Evolutionary conservation across 805 yeast genomes (phyloP), one percentile per base, ranked within the genome.

Genomic region (Kodamaea nitidulidarum): DNA sequence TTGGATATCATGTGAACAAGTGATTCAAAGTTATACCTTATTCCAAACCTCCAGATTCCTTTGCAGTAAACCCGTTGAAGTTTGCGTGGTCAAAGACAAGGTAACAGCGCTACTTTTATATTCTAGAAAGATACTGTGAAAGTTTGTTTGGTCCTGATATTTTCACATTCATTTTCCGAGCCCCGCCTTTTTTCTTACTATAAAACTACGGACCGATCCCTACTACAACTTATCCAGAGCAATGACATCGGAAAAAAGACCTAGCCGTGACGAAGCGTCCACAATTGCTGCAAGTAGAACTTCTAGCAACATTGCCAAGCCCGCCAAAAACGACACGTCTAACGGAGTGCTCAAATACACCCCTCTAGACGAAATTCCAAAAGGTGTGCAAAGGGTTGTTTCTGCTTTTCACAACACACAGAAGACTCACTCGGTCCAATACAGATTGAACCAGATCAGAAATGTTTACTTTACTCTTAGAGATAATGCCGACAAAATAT

Each of bases 211-310:
- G 18, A 4, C 17, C 35, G 21, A 9, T 30, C 21, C 12, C 11
- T 98, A 98, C 15, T 88, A 88, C 70, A 86, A 95, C 0, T 78
- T 88, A 18, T n/a, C n/a, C n/a, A 93, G 97, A 97, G 88, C 91
- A 57, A 98, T 91, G 60, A 72, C 96, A 40, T 61, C 68, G 35
- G 96, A 87, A 51, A 95, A 95, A 1, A 57, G 76, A 20, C 45
- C 56, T 4, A 75, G 74, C 45, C 91, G 90, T 6, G 58, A 76
- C 15, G 61, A 52, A 17, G 22, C 8, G 4, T 17, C 35, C 28
- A 21, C 37, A 7, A 25, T 3, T 11, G 24, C 15, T 7, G 15
- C 36, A 5, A 34, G 16, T 16, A 8, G 22, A 4, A 21, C 36
- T 25, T 22, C 40, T 8, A 28, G n/a, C 15, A 12, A 43, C 5